Conservation (phyloP, 768 basidiomycete species). For the Tulasnella sp. region DNA sequence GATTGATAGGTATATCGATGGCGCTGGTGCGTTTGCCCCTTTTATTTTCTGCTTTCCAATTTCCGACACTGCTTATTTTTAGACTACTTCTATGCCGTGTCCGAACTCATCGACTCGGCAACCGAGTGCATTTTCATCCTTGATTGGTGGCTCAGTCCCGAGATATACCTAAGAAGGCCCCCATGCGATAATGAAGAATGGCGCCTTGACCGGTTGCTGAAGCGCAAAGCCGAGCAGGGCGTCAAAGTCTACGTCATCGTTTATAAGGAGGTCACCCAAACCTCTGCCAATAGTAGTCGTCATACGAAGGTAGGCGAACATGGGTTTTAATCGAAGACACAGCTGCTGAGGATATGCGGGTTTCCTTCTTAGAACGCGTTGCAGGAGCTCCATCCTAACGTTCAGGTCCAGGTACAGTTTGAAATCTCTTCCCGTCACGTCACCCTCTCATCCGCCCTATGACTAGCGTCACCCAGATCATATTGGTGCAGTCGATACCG, state of each 20-base stretch:
- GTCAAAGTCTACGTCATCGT: slow-evolving; percentile 39
- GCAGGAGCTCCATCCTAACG: slow-evolving; percentile 40
- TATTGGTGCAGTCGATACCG: slow-evolving; percentile 25
- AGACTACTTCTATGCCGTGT: slow-evolving; percentile 40
- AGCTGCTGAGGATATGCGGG: background rate
- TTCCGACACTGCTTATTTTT: background rate
- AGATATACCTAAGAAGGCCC: slow-evolving; percentile 41
- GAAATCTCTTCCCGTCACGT: background rate
- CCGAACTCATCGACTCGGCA: slow-evolving; percentile 30
- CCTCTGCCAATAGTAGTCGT: slow-evolving; percentile 32
- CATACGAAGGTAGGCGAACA: slow-evolving; percentile 28
- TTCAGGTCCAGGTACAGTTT: slow-evolving; percentile 30
- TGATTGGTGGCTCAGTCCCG: slow-evolving; percentile 37
- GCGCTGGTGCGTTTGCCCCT: slow-evolving; percentile 28
- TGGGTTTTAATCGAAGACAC: no score
- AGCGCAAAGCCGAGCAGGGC: slow-evolving; percentile 38
- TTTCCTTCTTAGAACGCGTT: slow-evolving; percentile 31
- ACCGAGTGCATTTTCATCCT: slow-evolving; percentile 37
- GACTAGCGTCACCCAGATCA: slow-evolving; percentile 27
- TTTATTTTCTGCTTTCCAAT: background rate
- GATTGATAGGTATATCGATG: slow-evolving; percentile 30
- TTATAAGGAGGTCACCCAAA: slow-evolving; percentile 39
- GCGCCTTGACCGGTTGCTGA: slow-evolving; percentile 37
- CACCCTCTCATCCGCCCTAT: background rate
- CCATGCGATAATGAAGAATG: slow-evolving; percentile 38